Conservation (phyloP, 2,329 filamentous ascomycete genomes). For the Pseudogymnoascus sp. region DNA sequence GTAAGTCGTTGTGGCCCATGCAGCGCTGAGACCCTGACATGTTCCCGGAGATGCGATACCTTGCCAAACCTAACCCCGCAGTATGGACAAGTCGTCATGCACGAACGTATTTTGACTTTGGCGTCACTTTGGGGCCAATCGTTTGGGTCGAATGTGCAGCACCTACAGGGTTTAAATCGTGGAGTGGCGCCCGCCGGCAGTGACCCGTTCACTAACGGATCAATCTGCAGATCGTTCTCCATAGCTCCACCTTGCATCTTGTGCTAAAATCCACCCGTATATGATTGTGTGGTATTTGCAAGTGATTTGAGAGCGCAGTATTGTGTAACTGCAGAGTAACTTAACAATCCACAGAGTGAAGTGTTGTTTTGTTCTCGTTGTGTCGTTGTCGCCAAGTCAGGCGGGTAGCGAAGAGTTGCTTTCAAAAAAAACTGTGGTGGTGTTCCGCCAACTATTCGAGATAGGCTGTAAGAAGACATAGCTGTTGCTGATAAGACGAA, state of each 20-base stretch:
- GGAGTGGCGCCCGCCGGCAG: background rate
- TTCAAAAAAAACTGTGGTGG: background rate
- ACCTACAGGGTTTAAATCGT: background rate
- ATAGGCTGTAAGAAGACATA: background rate
- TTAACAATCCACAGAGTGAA: background rate
- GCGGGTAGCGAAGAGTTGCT: background rate
- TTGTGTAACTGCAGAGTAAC: background rate
- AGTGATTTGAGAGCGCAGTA: background rate
- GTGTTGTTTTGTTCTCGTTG: background rate
- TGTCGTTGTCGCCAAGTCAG: background rate
- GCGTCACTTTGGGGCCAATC: background rate
- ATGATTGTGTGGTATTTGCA: background rate
- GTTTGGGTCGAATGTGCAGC: background rate
- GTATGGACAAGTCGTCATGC: background rate
- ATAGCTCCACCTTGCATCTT: background rate
- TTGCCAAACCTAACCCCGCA: background rate
- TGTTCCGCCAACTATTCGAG: background rate
- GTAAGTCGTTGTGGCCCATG: background rate
- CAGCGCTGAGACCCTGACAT: background rate
- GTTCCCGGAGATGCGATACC: background rate
- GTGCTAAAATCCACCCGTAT: background rate
- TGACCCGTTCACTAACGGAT: background rate
- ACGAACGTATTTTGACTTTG: background rate
- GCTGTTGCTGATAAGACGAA: background rate
- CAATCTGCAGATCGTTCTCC: background rate